Percentiles rank a stretch among this genome's conserved stretches.
These are phyloP conservation scores for Cenococcum geophilum DNA, from an alignment of 495 filamentous ascomycete genomes.

Conservation along the genomic window DNA sequence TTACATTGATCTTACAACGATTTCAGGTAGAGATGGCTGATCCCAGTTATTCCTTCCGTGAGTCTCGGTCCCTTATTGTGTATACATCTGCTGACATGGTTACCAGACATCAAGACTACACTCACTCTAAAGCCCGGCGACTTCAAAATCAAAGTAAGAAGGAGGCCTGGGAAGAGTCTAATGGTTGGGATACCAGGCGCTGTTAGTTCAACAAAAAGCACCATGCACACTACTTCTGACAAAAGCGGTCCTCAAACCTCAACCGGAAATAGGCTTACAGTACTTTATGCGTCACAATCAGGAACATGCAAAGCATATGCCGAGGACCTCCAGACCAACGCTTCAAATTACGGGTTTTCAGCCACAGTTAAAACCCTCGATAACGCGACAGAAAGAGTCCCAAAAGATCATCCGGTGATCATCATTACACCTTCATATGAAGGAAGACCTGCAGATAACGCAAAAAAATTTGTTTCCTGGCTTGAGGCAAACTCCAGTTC, in stretches of 20 bases:
- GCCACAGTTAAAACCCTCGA: conserved; percentile 9
- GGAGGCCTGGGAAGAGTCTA: not conserved
- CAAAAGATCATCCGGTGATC: conserved; percentile 15
- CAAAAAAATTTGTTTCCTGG: conserved; percentile 20
- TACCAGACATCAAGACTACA: conserved; percentile 3
- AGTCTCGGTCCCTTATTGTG: not conserved
- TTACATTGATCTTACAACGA: conserved; percentile 16
- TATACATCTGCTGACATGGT: not conserved
- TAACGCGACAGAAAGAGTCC: conserved; percentile 6
- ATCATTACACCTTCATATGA: conserved; percentile 20
- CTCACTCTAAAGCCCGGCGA: conserved; percentile 22
- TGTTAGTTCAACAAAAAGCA: not conserved
- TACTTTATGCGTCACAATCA: conserved; percentile 16
- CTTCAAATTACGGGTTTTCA: conserved; percentile 12
- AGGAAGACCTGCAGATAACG: conserved; percentile 22
- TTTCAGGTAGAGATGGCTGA: conserved; percentile 22
- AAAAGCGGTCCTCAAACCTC: not conserved
- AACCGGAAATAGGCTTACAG: not conserved
- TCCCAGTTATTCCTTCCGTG: conserved; percentile 16
- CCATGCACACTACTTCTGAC: not conserved
- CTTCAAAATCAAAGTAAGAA: conserved; percentile 16
- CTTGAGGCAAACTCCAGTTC: conserved; percentile 10
- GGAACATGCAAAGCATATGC: conserved; percentile 22
- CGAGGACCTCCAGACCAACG: conserved; percentile 12
- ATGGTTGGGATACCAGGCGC: not conserved